Percentiles rank a stretch among this genome's conserved stretches.
Conservation (phyloP, 2,329 filamentous ascomycete genomes). For the Mycosphaerella arachidis region DNA sequence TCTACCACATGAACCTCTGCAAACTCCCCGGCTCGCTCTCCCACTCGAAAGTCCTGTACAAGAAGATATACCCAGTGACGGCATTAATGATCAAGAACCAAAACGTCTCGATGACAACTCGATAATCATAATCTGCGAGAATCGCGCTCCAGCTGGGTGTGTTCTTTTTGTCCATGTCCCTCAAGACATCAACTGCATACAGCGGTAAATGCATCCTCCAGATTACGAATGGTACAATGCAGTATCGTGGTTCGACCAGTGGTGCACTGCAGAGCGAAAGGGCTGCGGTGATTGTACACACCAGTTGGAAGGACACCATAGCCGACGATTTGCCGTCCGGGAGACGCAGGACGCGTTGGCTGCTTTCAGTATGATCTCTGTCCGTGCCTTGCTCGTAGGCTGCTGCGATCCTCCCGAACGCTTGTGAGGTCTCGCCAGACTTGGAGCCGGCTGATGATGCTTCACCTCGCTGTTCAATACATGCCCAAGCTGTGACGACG, state of each 20-base stretch:
- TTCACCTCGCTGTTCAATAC: constrained; percentile 56
- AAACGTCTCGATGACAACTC: constrained; percentile 57
- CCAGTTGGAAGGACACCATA: constrained; percentile 50
- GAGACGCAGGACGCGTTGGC: constrained; percentile 8
- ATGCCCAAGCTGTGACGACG: constrained; percentile 62
- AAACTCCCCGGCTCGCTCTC: constrained; percentile 52
- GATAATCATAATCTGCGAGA: constrained; percentile 34
- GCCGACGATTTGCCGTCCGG: constrained; percentile 25
- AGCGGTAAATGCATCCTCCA: constrained; percentile 76
- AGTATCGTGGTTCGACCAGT: constrained; percentile 91
- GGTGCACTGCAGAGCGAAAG: constrained; percentile 83
- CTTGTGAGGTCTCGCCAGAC: neutral
- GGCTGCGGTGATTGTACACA: constrained; percentile 65
- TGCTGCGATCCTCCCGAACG: neutral
- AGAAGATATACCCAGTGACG: constrained; percentile 66
- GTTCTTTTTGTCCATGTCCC: neutral
- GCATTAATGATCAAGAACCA: constrained; percentile 66
- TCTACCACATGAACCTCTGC: constrained; percentile 79
- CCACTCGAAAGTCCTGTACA: constrained; percentile 67
- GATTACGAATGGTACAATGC: constrained; percentile 90
- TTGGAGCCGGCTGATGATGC: constrained; percentile 5
- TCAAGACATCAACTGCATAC: constrained; percentile 25
- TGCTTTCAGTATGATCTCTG: neutral
- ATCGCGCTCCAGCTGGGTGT: constrained; percentile 3
- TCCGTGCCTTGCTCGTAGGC: constrained; percentile 1